A percentile compares a stretch with the other conserved stretches of the same genome.
These are phyloP conservation scores for Euphorbia tirucalli DNA, from an alignment of 345 rosid genomes.

Conservation along the genomic window DNA sequence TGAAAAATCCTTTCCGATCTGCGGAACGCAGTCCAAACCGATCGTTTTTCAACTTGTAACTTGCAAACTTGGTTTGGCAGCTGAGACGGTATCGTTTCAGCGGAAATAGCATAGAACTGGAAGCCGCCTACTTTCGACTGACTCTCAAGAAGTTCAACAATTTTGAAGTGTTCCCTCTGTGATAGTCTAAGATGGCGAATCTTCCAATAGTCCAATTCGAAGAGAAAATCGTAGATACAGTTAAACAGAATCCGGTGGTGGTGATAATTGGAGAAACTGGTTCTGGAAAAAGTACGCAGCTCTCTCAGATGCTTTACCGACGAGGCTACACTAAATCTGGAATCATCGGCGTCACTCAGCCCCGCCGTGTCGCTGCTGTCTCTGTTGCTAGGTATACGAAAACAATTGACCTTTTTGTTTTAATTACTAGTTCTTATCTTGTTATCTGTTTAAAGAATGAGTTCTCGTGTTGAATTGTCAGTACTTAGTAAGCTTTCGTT, in stretches of 20 bases:
- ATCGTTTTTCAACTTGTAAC: too few species aligned
- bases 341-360: constrained; percentile 79
- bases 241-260: constrained; percentile 68
- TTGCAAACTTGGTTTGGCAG: too few species aligned
- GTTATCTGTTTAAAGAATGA: neutral
- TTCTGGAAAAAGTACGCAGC: constrained; percentile 97
- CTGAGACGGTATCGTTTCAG: too few species aligned
- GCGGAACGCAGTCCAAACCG: too few species aligned
- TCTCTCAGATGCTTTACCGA: constrained; percentile 88
- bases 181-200: constrained; percentile 42
- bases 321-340: constrained; percentile 75
- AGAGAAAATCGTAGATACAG: constrained; percentile 63
- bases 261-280: constrained; percentile 92
- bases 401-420: neutral
- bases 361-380: constrained; percentile 95
- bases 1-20: too few species aligned
- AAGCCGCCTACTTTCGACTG: too few species aligned
- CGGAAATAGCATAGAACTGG: too few species aligned
- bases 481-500: neutral
- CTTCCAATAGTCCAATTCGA: constrained; percentile 83
- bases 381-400: constrained; percentile 71
- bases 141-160: too few species aligned
- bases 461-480: neutral
- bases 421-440: neutral
- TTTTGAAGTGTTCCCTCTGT: too few species aligned